These are phyloP conservation scores for Trichoderma virens DNA, from an alignment of 495 filamentous ascomycete genomes.

Conservation along the genomic window DNA sequence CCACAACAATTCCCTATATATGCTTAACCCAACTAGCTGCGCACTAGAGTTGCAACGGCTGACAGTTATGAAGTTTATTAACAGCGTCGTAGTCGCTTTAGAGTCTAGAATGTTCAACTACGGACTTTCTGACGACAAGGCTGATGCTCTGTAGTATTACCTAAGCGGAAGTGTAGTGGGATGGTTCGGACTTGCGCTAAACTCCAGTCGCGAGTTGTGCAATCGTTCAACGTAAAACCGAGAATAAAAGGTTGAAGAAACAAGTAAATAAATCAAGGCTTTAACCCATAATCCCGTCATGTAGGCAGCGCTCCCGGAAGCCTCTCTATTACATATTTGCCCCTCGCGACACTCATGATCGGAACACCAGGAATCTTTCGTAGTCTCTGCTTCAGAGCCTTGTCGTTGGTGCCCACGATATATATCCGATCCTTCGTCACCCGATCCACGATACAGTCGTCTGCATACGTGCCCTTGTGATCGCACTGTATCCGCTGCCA, in stretches of 20 bases:
- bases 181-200: constrained; percentile 5
- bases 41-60: neutral
- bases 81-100: neutral
- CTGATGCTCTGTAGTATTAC: neutral
- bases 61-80: neutral
- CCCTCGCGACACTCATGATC: constrained; percentile 51
- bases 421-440: constrained; percentile 72
- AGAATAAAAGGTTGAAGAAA: too few species aligned
- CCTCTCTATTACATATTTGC: constrained; percentile 89
- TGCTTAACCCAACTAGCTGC: neutral
- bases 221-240: too few species aligned
- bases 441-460: constrained; percentile 86
- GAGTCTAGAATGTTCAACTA: neutral
- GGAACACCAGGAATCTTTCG: constrained; percentile 70
- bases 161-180: neutral
- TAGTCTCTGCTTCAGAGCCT: constrained; percentile 71
- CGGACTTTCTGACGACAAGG: neutral
- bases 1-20: neutral
- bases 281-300: neutral
- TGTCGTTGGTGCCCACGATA: constrained; percentile 86
- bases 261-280: neutral
- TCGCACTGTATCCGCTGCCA: constrained; percentile 79
- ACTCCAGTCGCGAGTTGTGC: neutral
- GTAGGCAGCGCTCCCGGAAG: constrained; percentile 64
- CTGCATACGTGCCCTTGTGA: constrained; percentile 81